A percentile compares a stretch with the other conserved stretches of the same genome.
These are phyloP conservation scores for Talaromyces adpressus DNA, from an alignment of 495 filamentous ascomycete species.

Conservation along the genomic window DNA sequence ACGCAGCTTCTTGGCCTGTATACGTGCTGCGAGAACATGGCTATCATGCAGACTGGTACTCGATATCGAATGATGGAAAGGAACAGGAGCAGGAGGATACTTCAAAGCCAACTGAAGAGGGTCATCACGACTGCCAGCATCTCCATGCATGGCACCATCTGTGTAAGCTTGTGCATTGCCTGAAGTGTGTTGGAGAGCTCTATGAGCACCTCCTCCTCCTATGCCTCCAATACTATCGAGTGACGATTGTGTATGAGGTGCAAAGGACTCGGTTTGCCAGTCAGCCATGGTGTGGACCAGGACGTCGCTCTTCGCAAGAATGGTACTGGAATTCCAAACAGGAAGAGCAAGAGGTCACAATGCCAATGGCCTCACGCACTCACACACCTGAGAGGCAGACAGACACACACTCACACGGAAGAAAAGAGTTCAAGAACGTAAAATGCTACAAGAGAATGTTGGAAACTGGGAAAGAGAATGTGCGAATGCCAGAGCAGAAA, in stretches of 20 bases:
- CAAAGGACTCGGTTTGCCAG: slow-evolving; percentile 40
- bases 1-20: slow-evolving; percentile 32
- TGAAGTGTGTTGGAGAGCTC: slow-evolving; percentile 43
- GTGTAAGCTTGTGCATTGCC: slow-evolving; percentile 43
- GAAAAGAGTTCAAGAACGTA: slow-evolving; percentile 27
- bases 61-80: slow-evolving; percentile 23
- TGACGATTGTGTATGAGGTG: slow-evolving; percentile 35
- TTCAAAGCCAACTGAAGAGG: slow-evolving; percentile 33
- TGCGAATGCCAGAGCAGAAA: slow-evolving; percentile 33
- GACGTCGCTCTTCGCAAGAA: slow-evolving; percentile 24
- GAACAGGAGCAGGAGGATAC: slow-evolving; percentile 28
- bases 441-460: slow-evolving; percentile 38
- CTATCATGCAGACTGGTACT: slow-evolving; percentile 21
- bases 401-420: slow-evolving; percentile 3
- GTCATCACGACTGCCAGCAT: slow-evolving; percentile 27
- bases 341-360: slow-evolving; percentile 7
- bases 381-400: background rate
- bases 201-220: slow-evolving; percentile 23
- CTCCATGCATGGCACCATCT: slow-evolving; percentile 27
- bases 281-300: slow-evolving; percentile 43
- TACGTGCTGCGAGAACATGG: slow-evolving; percentile 25
- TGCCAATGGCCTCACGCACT: slow-evolving; percentile 5
- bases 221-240: slow-evolving; percentile 29
- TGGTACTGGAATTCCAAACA: slow-evolving; percentile 19
- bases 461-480: slow-evolving; percentile 53